Evolutionary conservation across 75 land plant genomes (phyloP), one percentile per base, ranked within the genome.

Genomic region (Isoetes taiwanensis): DNA sequence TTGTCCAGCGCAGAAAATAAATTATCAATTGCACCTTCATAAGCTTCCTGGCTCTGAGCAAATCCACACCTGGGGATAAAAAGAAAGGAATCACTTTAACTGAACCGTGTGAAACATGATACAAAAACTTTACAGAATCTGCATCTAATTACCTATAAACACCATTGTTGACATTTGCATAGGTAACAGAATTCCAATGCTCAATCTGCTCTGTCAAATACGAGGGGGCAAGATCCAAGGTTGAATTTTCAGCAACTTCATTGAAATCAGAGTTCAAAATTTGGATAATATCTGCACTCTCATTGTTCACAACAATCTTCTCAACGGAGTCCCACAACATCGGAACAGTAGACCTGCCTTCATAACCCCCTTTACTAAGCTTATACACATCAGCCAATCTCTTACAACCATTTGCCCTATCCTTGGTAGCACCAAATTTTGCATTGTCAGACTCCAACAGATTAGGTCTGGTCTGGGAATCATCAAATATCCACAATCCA

Each of bases 21-120:
- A 12, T 66, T 68, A 5, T 75, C 64, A 2, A 76, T 88, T 3
- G 94, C 94, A 6, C 19, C 6, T 19, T 83, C 79, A 34, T 91
- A 91, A 25, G 97, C 88, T 28, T 65, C 76, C 62, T 91, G 94
- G 56, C 83, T 80, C 57, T 91, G 97, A 19, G 94, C 94, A 67
- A 86, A 86, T 12, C 97, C 97, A 63, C 97, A 91, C 61, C 97
- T 84, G 65, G 64, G 59, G 37, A 17, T 27, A 10, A 28, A 16
- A 28, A 64, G 28, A 19, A 0, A 23, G 0, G 24, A 14, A 41
- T 28, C 32, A 43, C 31, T 30, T 10, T 14, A 3, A 26, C n/a
- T 21, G 32, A 27, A n/a, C 4, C 10, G 37, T 1, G 35, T 11
- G 52, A 43, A 3, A 46, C 53, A 50, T 53, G 32, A 30, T 12